Evolutionary conservation across 768 basidiomycete genomes (phyloP).

Genomic region (Suillus paluster): DNA sequence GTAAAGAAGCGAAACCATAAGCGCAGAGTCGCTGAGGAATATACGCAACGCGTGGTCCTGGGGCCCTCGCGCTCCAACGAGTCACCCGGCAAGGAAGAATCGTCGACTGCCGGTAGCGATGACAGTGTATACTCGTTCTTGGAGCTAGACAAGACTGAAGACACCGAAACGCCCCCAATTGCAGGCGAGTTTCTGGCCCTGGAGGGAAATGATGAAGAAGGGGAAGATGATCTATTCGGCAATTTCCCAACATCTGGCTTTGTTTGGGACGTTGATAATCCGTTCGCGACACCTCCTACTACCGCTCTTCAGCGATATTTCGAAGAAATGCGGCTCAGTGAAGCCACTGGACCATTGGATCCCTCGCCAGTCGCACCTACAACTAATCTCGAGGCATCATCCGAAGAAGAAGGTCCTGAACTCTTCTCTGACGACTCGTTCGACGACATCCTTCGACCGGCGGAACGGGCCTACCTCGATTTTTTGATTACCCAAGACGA

Average conservation of each 20-base stretch:
- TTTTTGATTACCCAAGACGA: constrained; percentile 2
- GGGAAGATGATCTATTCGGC: background rate
- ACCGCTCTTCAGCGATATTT: constrained; percentile 1
- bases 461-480: constrained; percentile 2
- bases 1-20: constrained; percentile 3
- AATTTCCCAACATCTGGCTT: background rate
- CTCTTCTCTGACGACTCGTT: background rate
- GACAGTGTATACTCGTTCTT: constrained; percentile 4
- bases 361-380: background rate
- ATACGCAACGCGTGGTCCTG: constrained; percentile 7
- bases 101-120: constrained; percentile 3
- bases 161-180: constrained; percentile 1
- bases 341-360: constrained; percentile 2
- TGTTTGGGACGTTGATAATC: constrained; percentile 20
- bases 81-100: background rate
- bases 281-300: constrained; percentile 13
- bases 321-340: background rate
- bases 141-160: constrained; percentile 8
- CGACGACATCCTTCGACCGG: background rate
- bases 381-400: background rate
- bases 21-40: background rate
- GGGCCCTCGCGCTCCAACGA: background rate
- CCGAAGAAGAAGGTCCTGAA: background rate
- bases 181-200: background rate
- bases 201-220: background rate